A percentile compares a stretch with the other conserved stretches of the same genome.
These are phyloP conservation scores for Kwoniella botswanensis DNA, from an alignment of 768 basidiomycete species.

Conservation along the genomic window DNA sequence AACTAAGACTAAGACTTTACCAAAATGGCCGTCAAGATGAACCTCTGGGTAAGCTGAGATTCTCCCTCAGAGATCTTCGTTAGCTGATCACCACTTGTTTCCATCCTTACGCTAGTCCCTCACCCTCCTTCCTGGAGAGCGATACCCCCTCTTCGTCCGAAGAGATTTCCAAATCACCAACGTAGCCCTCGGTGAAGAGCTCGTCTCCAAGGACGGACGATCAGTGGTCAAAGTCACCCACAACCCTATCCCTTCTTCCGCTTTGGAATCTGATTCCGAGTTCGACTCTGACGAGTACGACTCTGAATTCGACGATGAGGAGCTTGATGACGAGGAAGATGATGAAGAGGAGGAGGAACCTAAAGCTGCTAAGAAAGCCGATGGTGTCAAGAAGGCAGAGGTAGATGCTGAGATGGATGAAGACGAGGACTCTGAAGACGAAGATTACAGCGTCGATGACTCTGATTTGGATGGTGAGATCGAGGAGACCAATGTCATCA, in stretches of 20 bases:
- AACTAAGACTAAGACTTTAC: neutral
- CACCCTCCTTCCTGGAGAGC: slow-evolving; percentile 58
- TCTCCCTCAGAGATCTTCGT: neutral
- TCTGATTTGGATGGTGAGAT: slow-evolving; percentile 58
- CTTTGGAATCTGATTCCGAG: slow-evolving; percentile 44
- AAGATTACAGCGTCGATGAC: slow-evolving; percentile 35
- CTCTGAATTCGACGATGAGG: slow-evolving; percentile 58
- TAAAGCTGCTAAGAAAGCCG: slow-evolving; percentile 62
- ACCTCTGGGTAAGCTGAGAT: slow-evolving; percentile 47
- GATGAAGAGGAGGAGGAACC: slow-evolving; percentile 64
- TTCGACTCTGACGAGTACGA: slow-evolving; percentile 42
- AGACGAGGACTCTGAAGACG: slow-evolving; percentile 58
- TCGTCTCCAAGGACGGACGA: slow-evolving; percentile 64
- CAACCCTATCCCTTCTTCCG: slow-evolving; percentile 50
- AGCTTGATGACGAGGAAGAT: slow-evolving; percentile 45
- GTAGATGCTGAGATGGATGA: slow-evolving; percentile 33
- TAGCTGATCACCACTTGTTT: slow-evolving; percentile 8
- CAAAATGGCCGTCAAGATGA: slow-evolving; percentile 49
- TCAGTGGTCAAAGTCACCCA: slow-evolving; percentile 59
- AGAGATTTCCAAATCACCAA: slow-evolving; percentile 81
- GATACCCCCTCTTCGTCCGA: slow-evolving; percentile 66
- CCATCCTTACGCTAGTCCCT: slow-evolving; percentile 30
- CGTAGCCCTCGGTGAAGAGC: slow-evolving; percentile 74
- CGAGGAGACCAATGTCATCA: slow-evolving; percentile 64
- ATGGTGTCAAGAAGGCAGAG: slow-evolving; percentile 16